Evolutionary conservation across 495 filamentous ascomycete genomes (phyloP).

Genomic region (Penicillium antarcticum): DNA sequence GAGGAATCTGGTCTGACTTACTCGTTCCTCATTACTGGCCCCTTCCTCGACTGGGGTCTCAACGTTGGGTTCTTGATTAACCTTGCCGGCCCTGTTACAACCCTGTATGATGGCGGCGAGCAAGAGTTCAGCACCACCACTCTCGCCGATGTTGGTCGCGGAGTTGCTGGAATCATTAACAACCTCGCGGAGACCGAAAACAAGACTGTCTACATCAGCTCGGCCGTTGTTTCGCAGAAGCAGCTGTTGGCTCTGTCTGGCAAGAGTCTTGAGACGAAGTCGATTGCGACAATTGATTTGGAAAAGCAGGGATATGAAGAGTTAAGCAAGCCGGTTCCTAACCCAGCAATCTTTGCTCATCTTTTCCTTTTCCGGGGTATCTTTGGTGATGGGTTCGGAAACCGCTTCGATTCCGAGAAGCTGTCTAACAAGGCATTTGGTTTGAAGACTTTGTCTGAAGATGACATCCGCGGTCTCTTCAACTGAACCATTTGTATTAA

Average conservation of each 20-base stretch:
- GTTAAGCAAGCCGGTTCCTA: constrained; percentile 21
- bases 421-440: constrained; percentile 39
- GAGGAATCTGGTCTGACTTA: constrained; percentile 40
- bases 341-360: constrained; percentile 32
- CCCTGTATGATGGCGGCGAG: constrained; percentile 53
- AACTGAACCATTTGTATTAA: not conserved
- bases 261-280: constrained; percentile 42
- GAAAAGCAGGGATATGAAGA: constrained; percentile 41
- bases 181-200: constrained; percentile 55
- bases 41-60: constrained; percentile 53
- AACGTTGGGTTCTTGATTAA: constrained; percentile 34
- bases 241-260: constrained; percentile 49
- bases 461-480: constrained; percentile 13
- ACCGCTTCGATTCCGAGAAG: constrained; percentile 26
- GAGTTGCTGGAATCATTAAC: constrained; percentile 45
- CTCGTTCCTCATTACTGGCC: constrained; percentile 47
- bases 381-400: constrained; percentile 44
- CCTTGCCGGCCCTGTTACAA: constrained; percentile 38
- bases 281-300: constrained; percentile 37
- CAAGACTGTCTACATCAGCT: constrained; percentile 44
- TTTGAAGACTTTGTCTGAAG: constrained; percentile 26
- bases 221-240: constrained; percentile 51
- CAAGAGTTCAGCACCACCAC: constrained; percentile 45
- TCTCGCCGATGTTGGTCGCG: constrained; percentile 43
- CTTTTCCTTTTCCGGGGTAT: constrained; percentile 39